These are phyloP conservation scores for Nannizziopsis arthrosporioides DNA, from an alignment of 2,329 filamentous ascomycete genomes.

Conservation along the genomic window DNA sequence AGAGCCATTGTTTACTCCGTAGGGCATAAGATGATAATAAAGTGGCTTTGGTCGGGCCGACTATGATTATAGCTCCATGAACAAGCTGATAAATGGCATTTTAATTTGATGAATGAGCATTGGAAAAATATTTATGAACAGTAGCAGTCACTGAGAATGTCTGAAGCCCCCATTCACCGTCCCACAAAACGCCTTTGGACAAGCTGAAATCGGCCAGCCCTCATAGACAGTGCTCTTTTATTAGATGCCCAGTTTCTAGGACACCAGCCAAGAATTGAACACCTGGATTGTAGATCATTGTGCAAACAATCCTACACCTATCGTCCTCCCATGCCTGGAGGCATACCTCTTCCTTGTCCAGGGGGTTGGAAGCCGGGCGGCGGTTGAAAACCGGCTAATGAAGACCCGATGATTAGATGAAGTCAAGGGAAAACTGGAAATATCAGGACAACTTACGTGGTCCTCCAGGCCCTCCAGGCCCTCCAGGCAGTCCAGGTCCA, in stretches of 20 bases:
- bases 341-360: slow-evolving; percentile 40
- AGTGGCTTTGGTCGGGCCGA: no score
- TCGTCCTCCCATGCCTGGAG: slow-evolving; percentile 40
- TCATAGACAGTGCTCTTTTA: no score
- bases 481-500: slow-evolving; percentile 19
- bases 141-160: no score
- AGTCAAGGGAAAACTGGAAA: slow-evolving; percentile 8
- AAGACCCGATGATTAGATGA: slow-evolving; percentile 28
- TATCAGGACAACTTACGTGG: slow-evolving; percentile 33
- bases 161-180: neutral
- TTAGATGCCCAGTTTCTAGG: no score
- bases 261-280: no score
- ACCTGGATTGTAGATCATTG: neutral
- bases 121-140: no score
- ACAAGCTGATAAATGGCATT: no score
- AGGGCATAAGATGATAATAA: no score
- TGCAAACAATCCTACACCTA: slow-evolving; percentile 18
- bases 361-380: slow-evolving; percentile 66
- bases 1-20: no score
- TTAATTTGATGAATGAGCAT: no score
- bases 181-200: slow-evolving; percentile 5
- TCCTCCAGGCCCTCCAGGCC: slow-evolving; percentile 27
- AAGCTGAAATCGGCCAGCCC: neutral
- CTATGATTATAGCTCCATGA: no score
- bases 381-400: slow-evolving; percentile 44